Percentiles rank a stretch among this genome's conserved stretches.
phyloP scores from a whole-genome alignment of 2,329 filamentous ascomycete genomes.

The Aspergillus sp. region DNA sequence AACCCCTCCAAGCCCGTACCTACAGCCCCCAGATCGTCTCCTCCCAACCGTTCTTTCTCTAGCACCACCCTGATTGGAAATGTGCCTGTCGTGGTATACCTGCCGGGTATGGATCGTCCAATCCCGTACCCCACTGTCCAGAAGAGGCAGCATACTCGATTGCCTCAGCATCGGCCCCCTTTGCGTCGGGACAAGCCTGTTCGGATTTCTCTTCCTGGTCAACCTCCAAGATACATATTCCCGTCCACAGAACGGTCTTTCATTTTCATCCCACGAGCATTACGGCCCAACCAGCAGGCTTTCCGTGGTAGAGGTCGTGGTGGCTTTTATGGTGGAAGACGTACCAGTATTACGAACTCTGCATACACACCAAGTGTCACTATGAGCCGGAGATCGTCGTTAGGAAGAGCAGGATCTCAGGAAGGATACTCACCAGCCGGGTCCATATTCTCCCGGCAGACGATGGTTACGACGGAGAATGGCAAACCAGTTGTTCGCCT shows the following conservation, averaged over 20 bases:
- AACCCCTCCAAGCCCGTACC: slow-evolving; percentile 32
- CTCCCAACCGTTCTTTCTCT: slow-evolving; percentile 74
- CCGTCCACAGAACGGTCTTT: slow-evolving; percentile 88
- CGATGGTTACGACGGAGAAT: slow-evolving; percentile 55
- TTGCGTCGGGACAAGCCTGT: slow-evolving; percentile 95
- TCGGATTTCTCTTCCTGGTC: slow-evolving; percentile 79
- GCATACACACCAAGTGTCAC: slow-evolving; percentile 80
- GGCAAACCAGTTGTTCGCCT: slow-evolving; percentile 74
- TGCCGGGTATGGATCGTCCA: slow-evolving; percentile 70
- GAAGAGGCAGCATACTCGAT: slow-evolving; percentile 85
- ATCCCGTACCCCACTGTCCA: slow-evolving; percentile 69
- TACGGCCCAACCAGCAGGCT: slow-evolving; percentile 87
- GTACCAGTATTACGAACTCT: slow-evolving; percentile 65
- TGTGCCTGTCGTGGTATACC: slow-evolving; percentile 73
- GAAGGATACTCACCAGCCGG: slow-evolving; percentile 77
- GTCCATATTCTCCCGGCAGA: slow-evolving; percentile 67
- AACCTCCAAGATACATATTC: slow-evolving; percentile 81
- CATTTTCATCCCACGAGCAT: slow-evolving; percentile 91
- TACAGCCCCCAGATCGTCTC: slow-evolving; percentile 52
- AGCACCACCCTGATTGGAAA: slow-evolving; percentile 80
- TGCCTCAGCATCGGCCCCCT: slow-evolving; percentile 91
- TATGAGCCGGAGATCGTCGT: slow-evolving; percentile 82
- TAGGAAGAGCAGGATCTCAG: slow-evolving; percentile 61
- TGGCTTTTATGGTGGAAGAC: slow-evolving; percentile 63
- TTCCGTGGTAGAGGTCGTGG: slow-evolving; percentile 67